Percentiles rank a stretch among this genome's conserved stretches.
These are phyloP conservation scores for Tricholoma flavovirens DNA, from an alignment of 768 basidiomycete species.

Conservation along the genomic window DNA sequence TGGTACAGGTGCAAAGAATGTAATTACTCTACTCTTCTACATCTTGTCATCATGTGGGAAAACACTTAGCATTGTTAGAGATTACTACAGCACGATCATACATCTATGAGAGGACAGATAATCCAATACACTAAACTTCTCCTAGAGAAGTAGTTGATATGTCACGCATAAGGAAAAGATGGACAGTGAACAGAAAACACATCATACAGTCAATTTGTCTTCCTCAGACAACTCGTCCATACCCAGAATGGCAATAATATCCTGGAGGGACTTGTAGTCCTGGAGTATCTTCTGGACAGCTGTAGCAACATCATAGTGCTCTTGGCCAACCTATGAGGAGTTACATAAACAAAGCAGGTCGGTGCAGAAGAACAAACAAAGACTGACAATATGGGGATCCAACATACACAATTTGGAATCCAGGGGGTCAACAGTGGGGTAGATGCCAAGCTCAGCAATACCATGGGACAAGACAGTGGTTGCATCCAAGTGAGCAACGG, in stretches of 20 bases:
- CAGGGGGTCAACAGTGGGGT: constrained; percentile 98
- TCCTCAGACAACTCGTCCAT: constrained; percentile 99
- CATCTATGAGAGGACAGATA: too few species aligned
- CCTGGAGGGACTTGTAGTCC: constrained; percentile 95
- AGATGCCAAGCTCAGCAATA: constrained; percentile 98
- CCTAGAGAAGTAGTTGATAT: too few species aligned
- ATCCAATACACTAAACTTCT: too few species aligned
- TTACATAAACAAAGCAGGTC: not conserved
- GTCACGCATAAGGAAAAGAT: too few species aligned
- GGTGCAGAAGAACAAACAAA: not conserved
- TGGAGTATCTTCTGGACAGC: constrained; percentile 96
- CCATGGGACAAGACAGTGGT: constrained; percentile 99
- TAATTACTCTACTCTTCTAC: too few species aligned
- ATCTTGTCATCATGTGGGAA: too few species aligned
- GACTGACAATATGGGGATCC: constrained; percentile 93
- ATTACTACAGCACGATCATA: too few species aligned
- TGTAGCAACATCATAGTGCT: constrained; percentile 96
- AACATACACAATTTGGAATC: constrained; percentile 99
- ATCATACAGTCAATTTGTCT: constrained; percentile 92
- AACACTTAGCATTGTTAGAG: too few species aligned
- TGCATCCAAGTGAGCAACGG: constrained; percentile 99
- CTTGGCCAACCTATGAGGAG: constrained; percentile 59
- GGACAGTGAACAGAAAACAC: not conserved
- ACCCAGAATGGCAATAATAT: constrained; percentile 99
- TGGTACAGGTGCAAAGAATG: too few species aligned